A percentile compares a stretch with the other conserved stretches of the same genome.
Evolutionary conservation across 2,329 filamentous ascomycete genomes (phyloP).

Genomic region (Scorias spongiosa): DNA sequence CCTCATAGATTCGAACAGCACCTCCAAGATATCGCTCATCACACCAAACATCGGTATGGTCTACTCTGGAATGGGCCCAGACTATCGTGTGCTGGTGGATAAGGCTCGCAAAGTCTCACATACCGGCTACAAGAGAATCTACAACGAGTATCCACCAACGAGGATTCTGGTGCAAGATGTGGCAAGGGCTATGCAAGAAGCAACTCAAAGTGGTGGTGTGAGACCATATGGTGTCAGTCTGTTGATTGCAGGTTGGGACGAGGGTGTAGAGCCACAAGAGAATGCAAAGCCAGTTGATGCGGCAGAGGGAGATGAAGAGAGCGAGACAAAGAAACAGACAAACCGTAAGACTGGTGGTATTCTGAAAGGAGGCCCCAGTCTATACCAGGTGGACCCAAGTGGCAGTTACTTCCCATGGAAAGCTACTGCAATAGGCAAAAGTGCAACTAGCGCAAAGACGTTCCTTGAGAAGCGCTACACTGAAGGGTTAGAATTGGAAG

Average conservation of each 20-base stretch:
- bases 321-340: slow-evolving; percentile 55
- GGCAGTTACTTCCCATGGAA: slow-evolving; percentile 99
- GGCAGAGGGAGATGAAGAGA: slow-evolving; percentile 33
- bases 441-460: slow-evolving; percentile 93
- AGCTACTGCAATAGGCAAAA: slow-evolving; percentile 97
- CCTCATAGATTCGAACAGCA: slow-evolving; percentile 84
- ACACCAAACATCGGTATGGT: slow-evolving; percentile 99
- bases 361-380: slow-evolving; percentile 85
- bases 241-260: slow-evolving; percentile 93
- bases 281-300: slow-evolving; percentile 49
- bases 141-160: slow-evolving; percentile 99
- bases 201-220: slow-evolving; percentile 94
- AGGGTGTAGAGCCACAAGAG: slow-evolving; percentile 78
- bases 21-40: slow-evolving; percentile 94
- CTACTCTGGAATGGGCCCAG: slow-evolving; percentile 96
- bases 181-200: slow-evolving; percentile 95
- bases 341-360: slow-evolving; percentile 87
- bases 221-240: slow-evolving; percentile 92
- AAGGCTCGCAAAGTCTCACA: slow-evolving; percentile 96
- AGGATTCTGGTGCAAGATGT: slow-evolving; percentile 98
- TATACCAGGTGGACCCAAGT: slow-evolving; percentile 98
- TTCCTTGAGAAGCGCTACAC: slow-evolving; percentile 99
- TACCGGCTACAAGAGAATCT: slow-evolving; percentile 97
- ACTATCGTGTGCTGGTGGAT: slow-evolving; percentile 95
- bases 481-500: slow-evolving; percentile 89